Conservation (phyloP, 2,329 filamentous ascomycete species). For the Stachybotrys echinatus region DNA sequence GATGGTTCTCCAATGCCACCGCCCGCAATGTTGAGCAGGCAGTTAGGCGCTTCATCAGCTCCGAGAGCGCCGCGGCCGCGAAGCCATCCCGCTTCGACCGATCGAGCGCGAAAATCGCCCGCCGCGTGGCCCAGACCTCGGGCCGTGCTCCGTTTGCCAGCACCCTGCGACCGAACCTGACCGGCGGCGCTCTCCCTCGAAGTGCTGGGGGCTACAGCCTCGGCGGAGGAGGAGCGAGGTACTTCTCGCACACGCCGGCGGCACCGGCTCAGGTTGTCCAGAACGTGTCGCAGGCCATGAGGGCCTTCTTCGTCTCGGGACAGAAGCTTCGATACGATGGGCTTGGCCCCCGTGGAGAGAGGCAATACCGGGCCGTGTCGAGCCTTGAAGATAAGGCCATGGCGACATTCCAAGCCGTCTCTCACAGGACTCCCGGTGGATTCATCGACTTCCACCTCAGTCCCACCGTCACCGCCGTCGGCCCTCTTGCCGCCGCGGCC, state of each 20-base stretch:
- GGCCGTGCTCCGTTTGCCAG: constrained; percentile 81
- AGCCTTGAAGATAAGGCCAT: constrained; percentile 67
- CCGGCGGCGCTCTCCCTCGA: constrained; percentile 77
- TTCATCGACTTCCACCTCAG: constrained; percentile 84
- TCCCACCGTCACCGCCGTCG: constrained; percentile 85
- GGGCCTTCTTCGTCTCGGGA: constrained; percentile 88
- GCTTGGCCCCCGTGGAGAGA: constrained; percentile 65
- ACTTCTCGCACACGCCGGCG: constrained; percentile 85
- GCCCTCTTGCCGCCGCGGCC: constrained; percentile 57
- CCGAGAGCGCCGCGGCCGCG: constrained; percentile 20
- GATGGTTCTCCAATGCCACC: constrained; percentile 43
- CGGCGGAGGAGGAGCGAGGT: constrained; percentile 69
- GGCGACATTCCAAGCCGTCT: constrained; percentile 57
- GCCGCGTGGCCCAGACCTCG: constrained; percentile 55
- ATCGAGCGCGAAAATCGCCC: constrained; percentile 42
- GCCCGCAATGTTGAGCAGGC: constrained; percentile 37
- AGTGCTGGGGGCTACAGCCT: constrained; percentile 85
- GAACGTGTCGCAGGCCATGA: constrained; percentile 89
- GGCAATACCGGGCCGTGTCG: constrained; percentile 74
- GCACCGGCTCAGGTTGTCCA: constrained; percentile 85
- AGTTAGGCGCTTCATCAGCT: constrained; percentile 48
- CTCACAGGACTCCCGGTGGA: constrained; percentile 61
- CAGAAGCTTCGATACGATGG: constrained; percentile 87
- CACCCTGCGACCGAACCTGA: constrained; percentile 85
- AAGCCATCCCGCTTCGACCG: constrained; percentile 37